Evolutionary conservation across 2,329 filamentous ascomycete genomes (phyloP), one percentile per base, ranked within the genome.

Genomic region (Emmonsia crescens): DNA sequence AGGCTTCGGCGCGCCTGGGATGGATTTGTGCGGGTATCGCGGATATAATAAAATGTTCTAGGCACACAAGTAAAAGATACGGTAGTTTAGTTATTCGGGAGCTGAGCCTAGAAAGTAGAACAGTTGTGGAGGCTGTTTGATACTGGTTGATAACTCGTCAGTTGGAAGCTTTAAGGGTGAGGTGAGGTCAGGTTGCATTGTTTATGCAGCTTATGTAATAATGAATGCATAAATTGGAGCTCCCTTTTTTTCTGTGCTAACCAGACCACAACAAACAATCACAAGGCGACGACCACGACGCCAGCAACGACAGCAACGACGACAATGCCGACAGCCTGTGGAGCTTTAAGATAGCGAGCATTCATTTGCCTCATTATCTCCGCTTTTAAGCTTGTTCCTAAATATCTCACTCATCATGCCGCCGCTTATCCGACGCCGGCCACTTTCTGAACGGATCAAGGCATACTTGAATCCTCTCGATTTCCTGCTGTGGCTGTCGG

Each of bases 401-500:
- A 21, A 5, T 33, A 33, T 44, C 55, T 36, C 55, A 21, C 40
- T 64, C 82, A 84, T 79, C 73, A 88, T 91, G 82, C 91, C 91
- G 69, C 86, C 87, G 70, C 83, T 96, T 64, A 86, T 99, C 68
- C 91, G 94, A 72, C 86, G 85, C 69, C 85, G 85, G 72, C 87
- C 94, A 73, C 82, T 96, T 67, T 73, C 78, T 36, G 88, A 97
- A 81, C 89, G 93, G 73, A 82, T 97, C 73, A 85, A 85, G 72
- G 82, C 89, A 61, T 85, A 85, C 74, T 79, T 96, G 63, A 93
- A 97, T 71, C 91, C 90, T 2, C 87, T 89, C 78, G 94, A 99
- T 76, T 89, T 93, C 70, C 78, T 94, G 60, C 84, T 99, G 21
- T 96, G 91, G 89, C 76, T 96, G 1, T 95, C 90, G 0, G 93